A percentile compares a stretch with the other conserved stretches of the same genome.
phyloP scores from a whole-genome alignment of 805 yeast genomes.

The Nakazawaea anatomiae region DNA sequence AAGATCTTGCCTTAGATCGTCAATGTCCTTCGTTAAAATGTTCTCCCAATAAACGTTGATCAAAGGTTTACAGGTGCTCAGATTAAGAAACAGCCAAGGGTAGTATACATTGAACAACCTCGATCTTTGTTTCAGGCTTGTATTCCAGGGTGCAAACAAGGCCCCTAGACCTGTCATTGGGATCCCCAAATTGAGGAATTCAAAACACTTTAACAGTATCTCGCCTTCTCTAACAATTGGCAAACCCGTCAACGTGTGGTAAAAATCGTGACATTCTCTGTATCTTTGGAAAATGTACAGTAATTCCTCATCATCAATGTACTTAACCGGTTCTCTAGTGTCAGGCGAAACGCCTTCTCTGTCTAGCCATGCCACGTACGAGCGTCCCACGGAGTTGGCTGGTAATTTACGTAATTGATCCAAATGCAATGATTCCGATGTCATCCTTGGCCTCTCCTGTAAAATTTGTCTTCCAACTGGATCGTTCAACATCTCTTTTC shows the following conservation, averaged over 20 bases:
- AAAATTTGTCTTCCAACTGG: slow-evolving; percentile 72
- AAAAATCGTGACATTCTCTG: slow-evolving; percentile 95
- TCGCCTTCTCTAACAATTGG: slow-evolving; percentile 97
- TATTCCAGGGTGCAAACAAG: slow-evolving; percentile 75
- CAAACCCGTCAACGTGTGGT: slow-evolving; percentile 84
- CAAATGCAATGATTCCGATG: slow-evolving; percentile 62
- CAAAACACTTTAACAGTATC: slow-evolving; percentile 86
- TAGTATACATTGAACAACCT: slow-evolving; percentile 65
- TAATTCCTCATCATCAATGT: slow-evolving; percentile 81
- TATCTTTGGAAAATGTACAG: slow-evolving; percentile 93
- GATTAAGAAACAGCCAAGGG: slow-evolving; percentile 83
- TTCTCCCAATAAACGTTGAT: slow-evolving; percentile 93
- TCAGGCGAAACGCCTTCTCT: slow-evolving; percentile 91
- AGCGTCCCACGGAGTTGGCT: slow-evolving; percentile 64
- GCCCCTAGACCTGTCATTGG: slow-evolving; percentile 97
- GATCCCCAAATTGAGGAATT: slow-evolving; percentile 84
- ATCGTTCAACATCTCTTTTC: slow-evolving; percentile 70
- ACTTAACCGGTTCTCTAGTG: slow-evolving; percentile 82
- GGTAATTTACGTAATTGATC: slow-evolving; percentile 56
- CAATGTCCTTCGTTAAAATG: slow-evolving; percentile 61
- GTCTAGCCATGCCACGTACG: slow-evolving; percentile 78
- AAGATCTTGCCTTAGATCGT: slow-evolving; percentile 63
- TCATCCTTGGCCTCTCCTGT: slow-evolving; percentile 77
- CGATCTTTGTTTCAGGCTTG: slow-evolving; percentile 43
- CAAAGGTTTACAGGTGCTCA: slow-evolving; percentile 66